Evolutionary conservation across 2,329 filamentous ascomycete genomes (phyloP).

Genomic region (Trichoderma harzianum): DNA sequence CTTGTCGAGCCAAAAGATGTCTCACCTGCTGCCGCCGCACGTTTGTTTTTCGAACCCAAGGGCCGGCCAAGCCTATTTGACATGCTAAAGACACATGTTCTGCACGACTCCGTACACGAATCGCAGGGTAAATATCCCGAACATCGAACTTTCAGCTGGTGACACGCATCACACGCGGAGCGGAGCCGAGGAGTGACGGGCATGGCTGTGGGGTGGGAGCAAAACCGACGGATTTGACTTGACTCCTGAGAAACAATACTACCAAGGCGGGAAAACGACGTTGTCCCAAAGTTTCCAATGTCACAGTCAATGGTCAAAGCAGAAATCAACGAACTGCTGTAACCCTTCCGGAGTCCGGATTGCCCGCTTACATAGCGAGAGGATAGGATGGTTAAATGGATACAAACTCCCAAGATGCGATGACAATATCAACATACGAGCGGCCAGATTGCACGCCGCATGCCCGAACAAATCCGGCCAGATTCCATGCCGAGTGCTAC

Average conservation of each 20-base stretch:
- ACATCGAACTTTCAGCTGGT: neutral
- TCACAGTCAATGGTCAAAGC: neutral
- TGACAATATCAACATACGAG: neutral
- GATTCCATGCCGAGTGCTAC: neutral
- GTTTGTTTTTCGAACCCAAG: neutral
- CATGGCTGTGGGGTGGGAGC: neutral
- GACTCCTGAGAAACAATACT: neutral
- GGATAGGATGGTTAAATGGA: neutral
- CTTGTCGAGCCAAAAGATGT: neutral
- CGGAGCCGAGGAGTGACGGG: neutral
- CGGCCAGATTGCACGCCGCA: neutral
- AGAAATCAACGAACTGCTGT: neutral
- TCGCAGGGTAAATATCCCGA: neutral
- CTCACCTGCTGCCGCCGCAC: neutral
- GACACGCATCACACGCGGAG: neutral
- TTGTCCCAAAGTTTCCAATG: neutral
- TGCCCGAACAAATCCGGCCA: neutral
- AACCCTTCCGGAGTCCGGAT: neutral
- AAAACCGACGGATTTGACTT: neutral
- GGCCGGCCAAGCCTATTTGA: neutral
- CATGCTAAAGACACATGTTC: neutral
- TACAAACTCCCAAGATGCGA: neutral
- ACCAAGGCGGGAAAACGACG: neutral
- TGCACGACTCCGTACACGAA: neutral
- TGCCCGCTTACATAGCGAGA: neutral